Conservation (phyloP, 2,329 filamentous ascomycete genomes). For the Cladophialophora exuberans region DNA sequence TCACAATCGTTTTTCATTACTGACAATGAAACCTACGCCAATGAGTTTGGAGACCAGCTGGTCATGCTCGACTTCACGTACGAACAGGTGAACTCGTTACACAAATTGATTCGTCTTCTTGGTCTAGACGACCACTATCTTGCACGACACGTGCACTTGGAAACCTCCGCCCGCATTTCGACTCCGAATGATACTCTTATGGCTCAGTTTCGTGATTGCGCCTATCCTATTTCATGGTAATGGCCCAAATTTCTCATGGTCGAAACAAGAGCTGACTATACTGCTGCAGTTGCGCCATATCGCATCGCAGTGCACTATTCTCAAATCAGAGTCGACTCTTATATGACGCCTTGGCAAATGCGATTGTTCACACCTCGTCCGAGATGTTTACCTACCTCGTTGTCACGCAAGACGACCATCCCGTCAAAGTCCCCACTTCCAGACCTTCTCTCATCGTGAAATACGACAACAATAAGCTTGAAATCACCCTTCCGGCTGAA, state of each 20-base stretch:
- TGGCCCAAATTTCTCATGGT: conserved; percentile 2
- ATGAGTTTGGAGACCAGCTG: conserved; percentile 14
- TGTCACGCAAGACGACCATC: conserved; percentile 10
- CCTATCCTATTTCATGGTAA: conserved; percentile 27
- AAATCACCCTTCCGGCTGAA: conserved; percentile 18
- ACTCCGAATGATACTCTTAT: conserved; percentile 9
- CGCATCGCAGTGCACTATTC: conserved; percentile 21
- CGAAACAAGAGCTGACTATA: conserved; percentile 1
- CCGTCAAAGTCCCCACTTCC: conserved; percentile 6
- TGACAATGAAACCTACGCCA: conserved; percentile 17
- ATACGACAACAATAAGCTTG: conserved; percentile 7
- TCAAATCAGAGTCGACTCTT: conserved; percentile 13
- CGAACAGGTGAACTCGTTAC: conserved; percentile 17
- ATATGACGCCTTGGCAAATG: conserved; percentile 13
- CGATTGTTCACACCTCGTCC: conserved; percentile 14
- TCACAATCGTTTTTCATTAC: conserved; percentile 19
- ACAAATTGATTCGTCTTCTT: conserved; percentile 19
- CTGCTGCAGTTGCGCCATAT: conserved; percentile 21
- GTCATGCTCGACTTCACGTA: conserved; percentile 22
- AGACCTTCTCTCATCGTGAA: conserved; percentile 15
- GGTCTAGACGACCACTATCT: conserved; percentile 21
- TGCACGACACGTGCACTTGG: conserved; percentile 8
- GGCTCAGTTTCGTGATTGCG: conserved; percentile 14
- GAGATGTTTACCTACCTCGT: conserved; percentile 18
- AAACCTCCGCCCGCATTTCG: conserved; percentile 12